Evolutionary conservation across 352 stramenopile genomes (phyloP).

Genomic region (Phytophthora podocarpi): DNA sequence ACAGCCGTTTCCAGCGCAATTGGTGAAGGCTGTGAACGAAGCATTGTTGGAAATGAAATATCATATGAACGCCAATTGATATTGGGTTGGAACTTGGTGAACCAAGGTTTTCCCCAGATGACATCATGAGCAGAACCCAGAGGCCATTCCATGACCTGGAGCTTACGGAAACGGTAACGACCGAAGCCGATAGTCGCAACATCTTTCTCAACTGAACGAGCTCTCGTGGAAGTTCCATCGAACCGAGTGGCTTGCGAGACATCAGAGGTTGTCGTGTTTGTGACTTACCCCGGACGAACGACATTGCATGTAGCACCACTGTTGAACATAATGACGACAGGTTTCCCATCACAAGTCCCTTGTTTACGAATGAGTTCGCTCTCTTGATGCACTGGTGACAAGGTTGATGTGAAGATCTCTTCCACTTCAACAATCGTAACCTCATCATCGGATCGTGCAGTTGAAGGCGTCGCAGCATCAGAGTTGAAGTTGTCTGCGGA

Average conservation of each 20-base stretch:
- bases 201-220: neutral
- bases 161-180: slow-evolving; percentile 2
- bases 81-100: slow-evolving; percentile 15
- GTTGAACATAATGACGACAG: slow-evolving; percentile 23
- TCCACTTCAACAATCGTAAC: too few relatives aligned
- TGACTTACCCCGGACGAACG: slow-evolving; percentile 10
- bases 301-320: slow-evolving; percentile 17
- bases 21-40: too few relatives aligned
- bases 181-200: neutral
- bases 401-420: too few relatives aligned
- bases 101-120: slow-evolving; percentile 23
- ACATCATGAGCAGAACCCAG: slow-evolving; percentile 13
- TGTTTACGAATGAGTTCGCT: slow-evolving; percentile 19
- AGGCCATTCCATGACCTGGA: slow-evolving; percentile 16
- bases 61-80: slow-evolving; percentile 15
- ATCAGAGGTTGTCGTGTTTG: neutral
- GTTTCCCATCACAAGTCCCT: slow-evolving; percentile 17
- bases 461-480: too few relatives aligned
- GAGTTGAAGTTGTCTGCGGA: slow-evolving; percentile 11
- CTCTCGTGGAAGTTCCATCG: too few relatives aligned
- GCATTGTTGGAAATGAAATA: too few relatives aligned
- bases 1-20: too few relatives aligned
- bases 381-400: too few relatives aligned
- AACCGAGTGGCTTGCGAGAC: slow-evolving; percentile 15
- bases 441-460: too few relatives aligned